Conservation (phyloP, 371 early-diverging fungal species). For the Mortierella sp. region DNA sequence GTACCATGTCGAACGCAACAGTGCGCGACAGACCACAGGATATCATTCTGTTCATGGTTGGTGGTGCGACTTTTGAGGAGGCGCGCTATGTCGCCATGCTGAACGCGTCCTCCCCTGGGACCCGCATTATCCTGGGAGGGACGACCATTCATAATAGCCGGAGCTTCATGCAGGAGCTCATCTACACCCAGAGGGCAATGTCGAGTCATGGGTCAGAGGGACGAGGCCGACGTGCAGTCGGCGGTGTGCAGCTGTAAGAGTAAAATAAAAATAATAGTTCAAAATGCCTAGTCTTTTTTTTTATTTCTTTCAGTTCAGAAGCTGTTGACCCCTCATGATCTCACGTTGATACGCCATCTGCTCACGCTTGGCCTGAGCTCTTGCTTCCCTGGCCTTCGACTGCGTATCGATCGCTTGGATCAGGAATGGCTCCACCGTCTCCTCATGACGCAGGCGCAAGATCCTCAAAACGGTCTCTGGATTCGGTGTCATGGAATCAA, state of each 20-base stretch:
- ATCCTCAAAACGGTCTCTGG: slow-evolving; percentile 66
- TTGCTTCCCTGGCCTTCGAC: slow-evolving; percentile 37
- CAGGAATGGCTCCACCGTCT: slow-evolving; percentile 61
- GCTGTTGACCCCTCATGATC: slow-evolving; percentile 26
- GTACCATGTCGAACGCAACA: slow-evolving; percentile 1
- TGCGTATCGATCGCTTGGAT: slow-evolving; percentile 47
- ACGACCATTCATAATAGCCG: slow-evolving; percentile 86
- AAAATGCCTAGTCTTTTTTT: too few species aligned
- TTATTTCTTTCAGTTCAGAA: neutral
- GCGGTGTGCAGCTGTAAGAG: slow-evolving; percentile 8
- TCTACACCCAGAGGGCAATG: slow-evolving; percentile 27
- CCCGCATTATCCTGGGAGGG: slow-evolving; percentile 90
- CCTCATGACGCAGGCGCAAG: slow-evolving; percentile 63
- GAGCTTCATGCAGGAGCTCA: slow-evolving; percentile 54
- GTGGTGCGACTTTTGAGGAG: slow-evolving; percentile 95
- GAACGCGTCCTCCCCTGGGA: slow-evolving; percentile 79
- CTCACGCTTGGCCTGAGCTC: slow-evolving; percentile 47
- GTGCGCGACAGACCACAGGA: slow-evolving; percentile 90
- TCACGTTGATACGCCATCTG: slow-evolving; percentile 47
- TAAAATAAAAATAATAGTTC: too few species aligned
- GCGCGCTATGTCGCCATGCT: slow-evolving; percentile 84
- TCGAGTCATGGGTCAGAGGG: slow-evolving; percentile 16
- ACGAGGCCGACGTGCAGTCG: slow-evolving; percentile 18
- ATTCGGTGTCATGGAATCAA: slow-evolving; percentile 58
- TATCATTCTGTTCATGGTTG: slow-evolving; percentile 92